These are phyloP conservation scores for Spatholobus suberectus DNA, from an alignment of 306 rosid species.

Conservation along the genomic window DNA sequence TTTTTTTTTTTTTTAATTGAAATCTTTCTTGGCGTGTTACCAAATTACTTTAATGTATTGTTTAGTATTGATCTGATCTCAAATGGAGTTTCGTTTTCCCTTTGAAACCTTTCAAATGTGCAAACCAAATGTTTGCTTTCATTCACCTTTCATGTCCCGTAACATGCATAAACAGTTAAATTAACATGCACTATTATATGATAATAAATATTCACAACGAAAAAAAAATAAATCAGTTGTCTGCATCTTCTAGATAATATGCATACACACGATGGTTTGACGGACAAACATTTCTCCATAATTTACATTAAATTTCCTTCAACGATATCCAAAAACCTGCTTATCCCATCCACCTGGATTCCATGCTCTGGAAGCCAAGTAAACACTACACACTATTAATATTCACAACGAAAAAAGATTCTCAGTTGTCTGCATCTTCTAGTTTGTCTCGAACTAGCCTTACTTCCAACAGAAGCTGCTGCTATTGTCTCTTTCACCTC, in stretches of 20 bases:
- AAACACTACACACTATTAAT: not conserved
- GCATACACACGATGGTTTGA: not conserved
- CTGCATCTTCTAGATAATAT: not conserved
- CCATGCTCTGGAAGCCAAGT: not conserved
- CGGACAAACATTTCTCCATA: conserved; percentile 15
- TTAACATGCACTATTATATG: not conserved
- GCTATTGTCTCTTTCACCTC: not conserved
- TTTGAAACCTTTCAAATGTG: too few species aligned
- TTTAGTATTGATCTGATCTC: not conserved
- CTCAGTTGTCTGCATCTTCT: conserved; percentile 30
- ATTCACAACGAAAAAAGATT: not conserved
- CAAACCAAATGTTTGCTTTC: not conserved
- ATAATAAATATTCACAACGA: not conserved
- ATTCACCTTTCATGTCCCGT: not conserved
- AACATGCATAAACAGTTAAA: not conserved
- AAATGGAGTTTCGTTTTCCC: too few species aligned
- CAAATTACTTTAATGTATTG: not conserved
- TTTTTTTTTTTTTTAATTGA: not conserved
- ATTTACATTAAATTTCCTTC: not conserved
- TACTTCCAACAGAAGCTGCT: conserved; percentile 11
- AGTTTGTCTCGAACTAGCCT: conserved; percentile 26
- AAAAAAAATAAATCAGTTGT: not conserved
- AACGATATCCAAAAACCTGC: conserved; percentile 4
- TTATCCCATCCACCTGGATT: not conserved
- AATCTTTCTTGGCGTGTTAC: not conserved